phyloP scores from a whole-genome alignment of 2,329 filamentous ascomycete genomes.

The Onygenales sp. region DNA sequence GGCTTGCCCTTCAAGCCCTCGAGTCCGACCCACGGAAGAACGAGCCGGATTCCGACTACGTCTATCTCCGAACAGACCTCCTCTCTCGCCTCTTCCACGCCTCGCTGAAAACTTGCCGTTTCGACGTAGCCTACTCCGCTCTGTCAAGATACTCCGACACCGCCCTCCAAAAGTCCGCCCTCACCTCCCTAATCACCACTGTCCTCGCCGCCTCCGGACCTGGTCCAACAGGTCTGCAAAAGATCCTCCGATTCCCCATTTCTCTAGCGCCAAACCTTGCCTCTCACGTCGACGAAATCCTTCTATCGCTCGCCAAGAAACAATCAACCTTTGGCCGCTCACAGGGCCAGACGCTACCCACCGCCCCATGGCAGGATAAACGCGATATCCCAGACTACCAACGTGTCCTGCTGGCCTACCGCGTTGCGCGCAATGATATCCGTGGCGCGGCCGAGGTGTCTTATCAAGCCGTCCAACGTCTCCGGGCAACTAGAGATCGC shows the following conservation, averaged over 20 bases:
- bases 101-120: constrained; percentile 67
- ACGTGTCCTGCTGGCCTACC: constrained; percentile 84
- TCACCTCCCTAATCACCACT: constrained; percentile 54
- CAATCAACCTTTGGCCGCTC: constrained; percentile 47
- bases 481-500: constrained; percentile 31
- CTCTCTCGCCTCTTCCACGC: constrained; percentile 77
- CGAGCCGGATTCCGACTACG: constrained; percentile 27
- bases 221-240: constrained; percentile 38
- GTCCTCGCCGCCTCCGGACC: constrained; percentile 32
- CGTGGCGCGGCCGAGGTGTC: constrained; percentile 59
- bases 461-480: constrained; percentile 45
- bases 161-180: constrained; percentile 60
- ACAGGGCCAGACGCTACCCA: neutral
- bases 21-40: constrained; percentile 22
- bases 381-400: constrained; percentile 58
- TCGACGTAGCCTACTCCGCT: constrained; percentile 71
- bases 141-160: constrained; percentile 63
- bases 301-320: constrained; percentile 61
- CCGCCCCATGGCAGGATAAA: constrained; percentile 3
- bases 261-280: constrained; percentile 53
- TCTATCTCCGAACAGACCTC: constrained; percentile 54
- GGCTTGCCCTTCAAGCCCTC: constrained; percentile 59
- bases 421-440: constrained; percentile 75
- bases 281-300: constrained; percentile 67
- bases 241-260: constrained; percentile 67